Percentiles rank a stretch among this genome's conserved stretches.
These are phyloP conservation scores for Hapsidospora chrysogenum DNA, from an alignment of 495 filamentous ascomycete species.

Conservation along the genomic window DNA sequence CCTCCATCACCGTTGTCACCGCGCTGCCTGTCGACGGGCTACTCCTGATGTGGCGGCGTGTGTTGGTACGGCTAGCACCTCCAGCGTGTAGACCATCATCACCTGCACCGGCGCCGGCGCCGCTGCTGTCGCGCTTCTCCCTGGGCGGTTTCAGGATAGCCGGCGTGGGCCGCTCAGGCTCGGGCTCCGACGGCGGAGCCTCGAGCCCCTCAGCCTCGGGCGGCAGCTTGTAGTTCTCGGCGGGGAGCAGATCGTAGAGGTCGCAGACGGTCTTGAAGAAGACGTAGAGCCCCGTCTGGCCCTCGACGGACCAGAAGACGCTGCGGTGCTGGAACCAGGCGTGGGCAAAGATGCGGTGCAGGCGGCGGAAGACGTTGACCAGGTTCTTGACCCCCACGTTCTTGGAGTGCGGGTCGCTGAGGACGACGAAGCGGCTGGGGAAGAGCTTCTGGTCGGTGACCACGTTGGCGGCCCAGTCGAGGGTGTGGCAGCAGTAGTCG, in stretches of 20 bases:
- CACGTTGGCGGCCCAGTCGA: constrained; percentile 89
- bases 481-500: constrained; percentile 95
- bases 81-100: constrained; percentile 24
- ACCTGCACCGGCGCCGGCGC: constrained; percentile 11
- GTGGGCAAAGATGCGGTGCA: constrained; percentile 95
- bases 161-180: constrained; percentile 12
- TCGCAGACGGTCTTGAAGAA: constrained; percentile 97
- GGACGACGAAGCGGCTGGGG: constrained; percentile 67
- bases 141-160: constrained; percentile 27
- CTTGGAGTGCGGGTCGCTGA: constrained; percentile 37
- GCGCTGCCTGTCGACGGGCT: constrained; percentile 58
- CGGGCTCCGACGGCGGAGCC: constrained; percentile 9
- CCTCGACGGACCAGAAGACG: constrained; percentile 95
- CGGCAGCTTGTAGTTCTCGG: constrained; percentile 91
- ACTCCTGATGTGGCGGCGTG: constrained; percentile 54
- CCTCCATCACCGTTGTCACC: constrained; percentile 54
- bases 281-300: constrained; percentile 70
- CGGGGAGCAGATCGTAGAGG: constrained; percentile 68
- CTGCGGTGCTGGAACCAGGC: constrained; percentile 95
- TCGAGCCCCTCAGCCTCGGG: constrained; percentile 76
- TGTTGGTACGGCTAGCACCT: constrained; percentile 37
- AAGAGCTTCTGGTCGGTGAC: constrained; percentile 85
- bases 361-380: constrained; percentile 80
- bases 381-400: constrained; percentile 62
- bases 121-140: constrained; percentile 6